These are phyloP conservation scores for Aurinia saxatilis DNA, from an alignment of 345 rosid genomes.

Conservation along the genomic window DNA sequence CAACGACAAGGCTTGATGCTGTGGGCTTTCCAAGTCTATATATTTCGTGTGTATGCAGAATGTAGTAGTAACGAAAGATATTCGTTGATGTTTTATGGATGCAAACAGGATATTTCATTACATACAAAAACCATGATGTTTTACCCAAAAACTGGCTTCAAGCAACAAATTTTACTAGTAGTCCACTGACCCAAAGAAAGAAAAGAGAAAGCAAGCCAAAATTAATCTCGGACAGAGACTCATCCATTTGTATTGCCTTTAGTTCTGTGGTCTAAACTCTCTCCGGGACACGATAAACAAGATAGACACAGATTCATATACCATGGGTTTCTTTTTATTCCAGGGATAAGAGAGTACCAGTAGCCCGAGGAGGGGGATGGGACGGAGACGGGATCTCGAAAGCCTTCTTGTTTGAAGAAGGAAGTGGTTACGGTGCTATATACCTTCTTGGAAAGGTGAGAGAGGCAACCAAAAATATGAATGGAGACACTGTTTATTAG, in stretches of 20 bases:
- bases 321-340: slow-evolving; percentile 18
- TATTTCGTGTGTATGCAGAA: neutral
- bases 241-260: slow-evolving; percentile 7
- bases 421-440: slow-evolving; percentile 23
- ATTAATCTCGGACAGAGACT: slow-evolving; percentile 16
- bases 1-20: slow-evolving; percentile 14
- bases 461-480: slow-evolving; percentile 2
- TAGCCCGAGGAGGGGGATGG: slow-evolving; percentile 11
- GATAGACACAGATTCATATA: slow-evolving; percentile 20
- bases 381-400: slow-evolving; percentile 25
- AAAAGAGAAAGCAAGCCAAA: slow-evolving; percentile 18
- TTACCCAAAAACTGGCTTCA: slow-evolving; percentile 11
- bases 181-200: neutral
- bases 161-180: slow-evolving; percentile 23
- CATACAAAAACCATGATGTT: slow-evolving; percentile 18
- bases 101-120: slow-evolving; percentile 23
- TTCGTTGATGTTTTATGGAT: slow-evolving; percentile 15
- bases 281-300: slow-evolving; percentile 17
- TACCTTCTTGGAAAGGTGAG: slow-evolving; percentile 28
- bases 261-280: slow-evolving; percentile 15
- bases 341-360: slow-evolving; percentile 27
- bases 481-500: slow-evolving; percentile 24
- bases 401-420: slow-evolving; percentile 26
- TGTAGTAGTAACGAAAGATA: slow-evolving; percentile 6
- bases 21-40: neutral